Evolutionary conservation across 192 early-diverging fungal genomes (phyloP), one percentile per base, ranked within the genome.

Genomic region (Coemansia sp.): DNA sequence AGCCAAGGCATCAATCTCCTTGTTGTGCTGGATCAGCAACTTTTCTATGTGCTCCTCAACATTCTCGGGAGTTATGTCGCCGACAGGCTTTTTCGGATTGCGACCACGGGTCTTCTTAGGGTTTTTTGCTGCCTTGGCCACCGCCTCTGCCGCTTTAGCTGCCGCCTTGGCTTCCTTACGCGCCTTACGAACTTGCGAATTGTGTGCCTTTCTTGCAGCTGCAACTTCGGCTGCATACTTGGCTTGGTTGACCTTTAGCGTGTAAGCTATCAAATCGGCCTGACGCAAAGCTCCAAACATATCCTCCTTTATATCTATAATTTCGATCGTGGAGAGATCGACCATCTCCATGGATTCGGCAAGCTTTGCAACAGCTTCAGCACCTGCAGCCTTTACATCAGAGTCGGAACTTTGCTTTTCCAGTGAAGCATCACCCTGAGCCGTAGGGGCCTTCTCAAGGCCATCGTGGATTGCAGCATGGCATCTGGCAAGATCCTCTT

Each of bases 241-340:
- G 0, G 4, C 24, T 26, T 12, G 21, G 59, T 76, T 76, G 60
- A 55, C n/a, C 28, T 50, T 27, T 21, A 65, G 48, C 28, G 78
- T 68, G 52, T 74, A 74, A 10, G 66, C 60, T 23, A 81, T 81
- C 30, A 50, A 61, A 27, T 81, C 78, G 6, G 58, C 64, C 56
- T 81, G 78, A 5, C 62, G 62, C 22, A 68, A 24, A 18, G 78
- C 72, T 7, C 65, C 78, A 21, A 60, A 5, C 7, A 66, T 18
- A 50, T 81, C 78, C 32, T 58, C 7, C 26, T 56, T 60, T 5
- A 72, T 68, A 38, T 81, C 64, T 26, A 81, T 69, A 0, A 71
- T 56, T 53, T 62, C 32, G 34, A 84, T 49, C 2, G 30, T 19
- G 1, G 62, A 34, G 60, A 73, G 19, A 18, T 82, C 69, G 14